These are phyloP conservation scores for Gloeophyllum trabeum DNA, from an alignment of 768 basidiomycete species.

Conservation along the genomic window DNA sequence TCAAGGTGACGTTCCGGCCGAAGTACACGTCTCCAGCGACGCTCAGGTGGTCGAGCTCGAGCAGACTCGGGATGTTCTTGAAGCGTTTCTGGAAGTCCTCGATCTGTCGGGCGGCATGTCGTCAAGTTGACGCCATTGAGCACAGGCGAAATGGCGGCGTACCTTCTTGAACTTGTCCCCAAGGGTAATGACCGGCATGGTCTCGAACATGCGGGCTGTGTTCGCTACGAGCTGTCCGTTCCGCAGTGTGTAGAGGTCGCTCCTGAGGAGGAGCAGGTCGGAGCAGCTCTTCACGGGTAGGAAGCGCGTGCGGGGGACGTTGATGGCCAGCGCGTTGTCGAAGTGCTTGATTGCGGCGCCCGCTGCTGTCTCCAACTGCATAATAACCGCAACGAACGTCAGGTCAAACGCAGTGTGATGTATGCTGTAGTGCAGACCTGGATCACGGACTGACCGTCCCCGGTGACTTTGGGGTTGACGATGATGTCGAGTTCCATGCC, in stretches of 20 bases:
- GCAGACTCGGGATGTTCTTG: conserved; percentile 63
- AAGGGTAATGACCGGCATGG: conserved; percentile 66
- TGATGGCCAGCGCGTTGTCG: conserved; percentile 54
- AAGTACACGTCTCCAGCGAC: conserved; percentile 61
- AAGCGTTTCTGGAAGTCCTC: conserved; percentile 63
- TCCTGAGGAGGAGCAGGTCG: conserved; percentile 54
- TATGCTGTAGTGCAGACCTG: conserved; percentile 35
- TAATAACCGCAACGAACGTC: conserved; percentile 2
- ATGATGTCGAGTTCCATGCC: conserved; percentile 73
- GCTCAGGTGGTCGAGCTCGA: conserved; percentile 68
- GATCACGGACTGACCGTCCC: conserved; percentile 60
- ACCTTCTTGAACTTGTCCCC: conserved; percentile 74
- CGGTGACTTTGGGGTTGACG: conserved; percentile 59
- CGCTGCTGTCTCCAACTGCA: conserved; percentile 77
- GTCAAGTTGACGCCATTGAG: background rate
- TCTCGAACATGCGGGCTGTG: conserved; percentile 42
- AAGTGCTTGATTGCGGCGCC: conserved; percentile 84
- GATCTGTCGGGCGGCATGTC: conserved; percentile 18
- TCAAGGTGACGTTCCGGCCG: conserved; percentile 51
- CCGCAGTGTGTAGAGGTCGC: conserved; percentile 57
- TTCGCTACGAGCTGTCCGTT: conserved; percentile 62
- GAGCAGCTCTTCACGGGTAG: conserved; percentile 57
- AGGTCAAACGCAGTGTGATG: too few species aligned
- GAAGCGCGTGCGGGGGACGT: conserved; percentile 66
- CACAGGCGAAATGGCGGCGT: background rate